Conservation (phyloP, 805 yeast genomes). For the Schwanniomyces vanrijiae region DNA sequence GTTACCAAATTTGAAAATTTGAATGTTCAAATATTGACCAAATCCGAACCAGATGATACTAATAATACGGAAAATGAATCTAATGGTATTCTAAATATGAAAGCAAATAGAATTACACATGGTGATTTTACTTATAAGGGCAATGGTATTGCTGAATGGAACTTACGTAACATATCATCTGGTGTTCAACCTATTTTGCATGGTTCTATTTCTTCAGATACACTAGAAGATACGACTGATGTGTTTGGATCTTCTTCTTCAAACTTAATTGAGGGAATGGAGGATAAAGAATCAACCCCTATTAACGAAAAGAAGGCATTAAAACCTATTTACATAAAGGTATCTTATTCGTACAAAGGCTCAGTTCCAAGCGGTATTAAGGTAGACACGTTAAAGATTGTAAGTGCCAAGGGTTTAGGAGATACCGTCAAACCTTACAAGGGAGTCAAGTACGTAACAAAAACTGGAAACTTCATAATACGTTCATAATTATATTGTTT, state of each 20-base stretch:
- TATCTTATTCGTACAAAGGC: slow-evolving; percentile 64
- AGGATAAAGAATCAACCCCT: slow-evolving; percentile 4
- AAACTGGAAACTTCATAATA: slow-evolving; percentile 57
- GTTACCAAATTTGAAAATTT: slow-evolving; percentile 35
- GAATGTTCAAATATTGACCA: slow-evolving; percentile 24
- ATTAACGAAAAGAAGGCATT: slow-evolving; percentile 3
- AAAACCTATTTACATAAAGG: slow-evolving; percentile 40
- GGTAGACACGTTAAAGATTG: slow-evolving; percentile 62
- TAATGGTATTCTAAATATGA: slow-evolving; percentile 36
- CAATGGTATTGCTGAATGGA: slow-evolving; percentile 64
- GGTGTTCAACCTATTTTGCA: slow-evolving; percentile 70
- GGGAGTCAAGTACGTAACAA: slow-evolving; percentile 82
- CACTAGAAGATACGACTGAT: not conserved
- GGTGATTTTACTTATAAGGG: slow-evolving; percentile 70
- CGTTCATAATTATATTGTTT: slow-evolving; percentile 20
- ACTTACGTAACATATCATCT: slow-evolving; percentile 51
- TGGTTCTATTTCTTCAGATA: slow-evolving; percentile 43
- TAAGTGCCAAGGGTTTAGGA: slow-evolving; percentile 56
- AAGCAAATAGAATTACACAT: slow-evolving; percentile 63
- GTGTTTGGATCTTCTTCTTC: not conserved
- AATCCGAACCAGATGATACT: slow-evolving; percentile 10
- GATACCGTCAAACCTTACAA: slow-evolving; percentile 76
- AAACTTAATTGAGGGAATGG: slow-evolving; percentile 6
- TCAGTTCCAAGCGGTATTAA: slow-evolving; percentile 72
- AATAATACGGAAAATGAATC: slow-evolving; percentile 5